phyloP scores from a whole-genome alignment of 495 filamentous ascomycete genomes.

The Penicillium maclennaniae region DNA sequence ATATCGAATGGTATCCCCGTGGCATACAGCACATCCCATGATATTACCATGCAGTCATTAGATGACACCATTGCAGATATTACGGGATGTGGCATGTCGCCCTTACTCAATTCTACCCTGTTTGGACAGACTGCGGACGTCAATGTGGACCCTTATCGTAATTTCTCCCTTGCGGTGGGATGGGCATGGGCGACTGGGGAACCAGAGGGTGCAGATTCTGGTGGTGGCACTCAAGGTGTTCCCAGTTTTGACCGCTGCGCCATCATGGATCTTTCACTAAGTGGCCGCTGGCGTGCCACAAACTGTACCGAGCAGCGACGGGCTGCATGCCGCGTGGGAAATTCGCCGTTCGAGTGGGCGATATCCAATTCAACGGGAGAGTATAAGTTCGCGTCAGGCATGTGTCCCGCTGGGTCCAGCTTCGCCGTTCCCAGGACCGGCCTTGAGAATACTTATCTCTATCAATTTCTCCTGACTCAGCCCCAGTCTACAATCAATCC shows the following conservation, averaged over 20 bases:
- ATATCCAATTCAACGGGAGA: slow-evolving; percentile 36
- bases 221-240: slow-evolving; percentile 18
- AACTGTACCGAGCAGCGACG: slow-evolving; percentile 50
- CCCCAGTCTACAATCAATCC: slow-evolving; percentile 23
- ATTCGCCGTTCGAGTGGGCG: slow-evolving; percentile 52
- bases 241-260: slow-evolving; percentile 47
- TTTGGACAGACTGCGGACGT: slow-evolving; percentile 48
- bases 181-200: slow-evolving; percentile 60
- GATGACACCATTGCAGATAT: slow-evolving; percentile 37
- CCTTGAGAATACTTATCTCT: slow-evolving; percentile 59
- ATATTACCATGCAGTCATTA: slow-evolving; percentile 29
- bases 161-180: slow-evolving; percentile 44
- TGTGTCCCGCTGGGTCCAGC: slow-evolving; percentile 35
- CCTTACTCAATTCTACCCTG: slow-evolving; percentile 52
- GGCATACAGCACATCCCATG: slow-evolving; percentile 26
- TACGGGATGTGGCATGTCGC: slow-evolving; percentile 56
- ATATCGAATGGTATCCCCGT: slow-evolving; percentile 26
- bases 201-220: slow-evolving; percentile 41
- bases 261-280: slow-evolving; percentile 38
- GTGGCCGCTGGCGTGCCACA: slow-evolving; percentile 52
- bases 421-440: slow-evolving; percentile 56
- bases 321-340: slow-evolving; percentile 51
- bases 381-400: slow-evolving; percentile 36
- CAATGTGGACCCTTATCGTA: slow-evolving; percentile 44
- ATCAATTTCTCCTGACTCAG: slow-evolving; percentile 26